phyloP scores from a whole-genome alignment of 1,139 yeast species.

The Starmera stellimalicola region DNA sequence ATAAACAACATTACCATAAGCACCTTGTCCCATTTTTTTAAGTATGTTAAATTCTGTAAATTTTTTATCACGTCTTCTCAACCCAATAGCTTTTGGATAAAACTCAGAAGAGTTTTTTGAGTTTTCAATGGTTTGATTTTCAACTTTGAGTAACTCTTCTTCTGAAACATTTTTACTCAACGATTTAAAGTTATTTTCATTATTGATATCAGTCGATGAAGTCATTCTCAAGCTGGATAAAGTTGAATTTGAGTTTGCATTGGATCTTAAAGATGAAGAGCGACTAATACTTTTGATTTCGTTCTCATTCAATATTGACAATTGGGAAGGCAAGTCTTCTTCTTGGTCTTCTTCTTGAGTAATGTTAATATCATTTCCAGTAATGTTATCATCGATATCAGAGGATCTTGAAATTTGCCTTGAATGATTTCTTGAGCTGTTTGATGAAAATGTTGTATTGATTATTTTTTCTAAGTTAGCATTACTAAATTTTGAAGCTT shows the following conservation, averaged over 20 bases:
- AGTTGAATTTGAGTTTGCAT: conserved; percentile 10
- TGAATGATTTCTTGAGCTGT: neutral
- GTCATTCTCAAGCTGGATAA: conserved; percentile 3
- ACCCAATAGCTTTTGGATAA: conserved; percentile 55
- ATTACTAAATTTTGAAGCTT: neutral
- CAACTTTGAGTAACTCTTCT: conserved; percentile 32
- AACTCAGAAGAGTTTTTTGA: conserved; percentile 28
- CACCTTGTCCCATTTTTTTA: conserved; percentile 90
- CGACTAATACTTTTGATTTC: conserved; percentile 24
- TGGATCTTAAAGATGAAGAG: conserved; percentile 13
- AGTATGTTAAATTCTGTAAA: conserved; percentile 61
- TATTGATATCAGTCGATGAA: neutral
- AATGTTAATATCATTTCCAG: neutral
- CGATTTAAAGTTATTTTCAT: conserved; percentile 8
- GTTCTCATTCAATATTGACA: conserved; percentile 25
- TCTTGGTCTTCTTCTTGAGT: conserved; percentile 6
- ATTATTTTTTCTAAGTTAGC: neutral
- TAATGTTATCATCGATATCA: neutral
- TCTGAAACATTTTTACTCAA: conserved; percentile 24
- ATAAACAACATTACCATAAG: conserved; percentile 85
- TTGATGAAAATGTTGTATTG: conserved; percentile 2
- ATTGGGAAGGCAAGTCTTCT: conserved; percentile 25
- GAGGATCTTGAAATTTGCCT: neutral
- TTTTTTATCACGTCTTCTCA: conserved; percentile 52
- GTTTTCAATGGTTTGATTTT: conserved; percentile 32